phyloP scores from a whole-genome alignment of 1,139 yeast genomes.

The Casaregolazyma suthepensis region DNA sequence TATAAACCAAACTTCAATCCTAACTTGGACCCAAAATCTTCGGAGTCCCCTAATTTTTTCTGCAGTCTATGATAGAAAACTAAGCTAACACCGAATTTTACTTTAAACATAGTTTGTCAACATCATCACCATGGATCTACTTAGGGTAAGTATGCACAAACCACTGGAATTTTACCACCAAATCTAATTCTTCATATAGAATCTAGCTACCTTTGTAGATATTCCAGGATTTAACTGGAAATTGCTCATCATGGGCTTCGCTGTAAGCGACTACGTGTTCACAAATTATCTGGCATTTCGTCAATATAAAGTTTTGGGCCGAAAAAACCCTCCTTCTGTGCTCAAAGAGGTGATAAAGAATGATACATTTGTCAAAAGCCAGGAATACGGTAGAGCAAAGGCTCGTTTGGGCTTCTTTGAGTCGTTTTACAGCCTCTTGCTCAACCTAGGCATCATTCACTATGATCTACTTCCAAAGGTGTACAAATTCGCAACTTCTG shows the following conservation, averaged over 20 bases:
- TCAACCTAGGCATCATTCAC: conserved; percentile 54
- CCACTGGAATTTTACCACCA: neutral
- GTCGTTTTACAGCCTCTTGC: conserved; percentile 46
- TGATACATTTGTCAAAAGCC: conserved; percentile 72
- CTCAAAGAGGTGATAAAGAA: conserved; percentile 52
- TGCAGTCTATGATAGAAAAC: neutral
- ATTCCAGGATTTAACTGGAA: conserved; percentile 73
- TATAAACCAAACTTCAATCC: too few species aligned
- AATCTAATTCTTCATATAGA: conserved; percentile 9
- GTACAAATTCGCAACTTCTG: conserved; percentile 52
- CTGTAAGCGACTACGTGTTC: conserved; percentile 68
- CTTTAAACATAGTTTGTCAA: neutral
- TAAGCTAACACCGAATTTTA: neutral
- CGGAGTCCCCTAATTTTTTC: neutral
- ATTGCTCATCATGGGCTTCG: conserved; percentile 61
- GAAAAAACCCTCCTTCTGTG: conserved; percentile 53
- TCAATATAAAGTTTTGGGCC: conserved; percentile 64
- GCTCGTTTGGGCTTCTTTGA: conserved; percentile 60
- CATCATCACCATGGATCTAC: conserved; percentile 5
- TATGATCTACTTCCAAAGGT: conserved; percentile 61
- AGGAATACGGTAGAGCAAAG: conserved; percentile 77
- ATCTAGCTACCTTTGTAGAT: conserved; percentile 41
- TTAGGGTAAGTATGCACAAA: neutral
- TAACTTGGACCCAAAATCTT: too few species aligned
- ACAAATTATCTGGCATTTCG: conserved; percentile 70